Conservation (phyloP, 768 basidiomycete genomes). For the Serendipita indica region DNA sequence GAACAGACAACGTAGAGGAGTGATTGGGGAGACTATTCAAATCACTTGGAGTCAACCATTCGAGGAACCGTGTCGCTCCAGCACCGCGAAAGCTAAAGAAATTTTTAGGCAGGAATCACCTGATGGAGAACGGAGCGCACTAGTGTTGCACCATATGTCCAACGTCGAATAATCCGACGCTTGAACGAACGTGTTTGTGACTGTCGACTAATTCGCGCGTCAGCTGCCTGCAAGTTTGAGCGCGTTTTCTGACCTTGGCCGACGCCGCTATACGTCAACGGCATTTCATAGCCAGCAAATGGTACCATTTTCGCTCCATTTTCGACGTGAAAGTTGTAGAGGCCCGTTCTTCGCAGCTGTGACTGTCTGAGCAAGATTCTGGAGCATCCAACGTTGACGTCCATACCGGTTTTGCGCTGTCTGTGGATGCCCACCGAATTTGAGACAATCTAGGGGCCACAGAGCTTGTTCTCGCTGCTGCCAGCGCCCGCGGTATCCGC, state of each 20-base stretch:
- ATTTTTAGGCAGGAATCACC: background rate
- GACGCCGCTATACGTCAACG: conserved; percentile 65
- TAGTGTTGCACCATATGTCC: conserved; percentile 95
- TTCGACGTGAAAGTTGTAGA: conserved; percentile 80
- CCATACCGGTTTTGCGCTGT: background rate
- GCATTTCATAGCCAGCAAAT: conserved; percentile 94
- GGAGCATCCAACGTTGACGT: background rate
- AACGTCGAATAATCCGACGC: conserved; percentile 86
- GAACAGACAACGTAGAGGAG: conserved; percentile 71
- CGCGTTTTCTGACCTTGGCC: conserved; percentile 47
- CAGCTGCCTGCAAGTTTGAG: background rate
- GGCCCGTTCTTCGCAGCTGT: conserved; percentile 47
- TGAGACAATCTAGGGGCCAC: background rate
- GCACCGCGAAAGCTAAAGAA: conserved; percentile 59
- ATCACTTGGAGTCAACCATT: conserved; percentile 81
- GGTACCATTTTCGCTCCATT: conserved; percentile 88
- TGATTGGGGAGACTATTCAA: conserved; percentile 52
- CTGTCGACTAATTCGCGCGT: conserved; percentile 47
- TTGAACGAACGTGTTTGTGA: conserved; percentile 73
- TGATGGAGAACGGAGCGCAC: conserved; percentile 30
- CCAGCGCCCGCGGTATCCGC: background rate
- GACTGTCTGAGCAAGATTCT: background rate
- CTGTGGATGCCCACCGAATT: background rate
- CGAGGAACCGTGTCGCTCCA: conserved; percentile 64
- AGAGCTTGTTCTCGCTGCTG: background rate